Conservation (phyloP, 2,329 filamentous ascomycete species). For the Botrytis hyacinthi region DNA sequence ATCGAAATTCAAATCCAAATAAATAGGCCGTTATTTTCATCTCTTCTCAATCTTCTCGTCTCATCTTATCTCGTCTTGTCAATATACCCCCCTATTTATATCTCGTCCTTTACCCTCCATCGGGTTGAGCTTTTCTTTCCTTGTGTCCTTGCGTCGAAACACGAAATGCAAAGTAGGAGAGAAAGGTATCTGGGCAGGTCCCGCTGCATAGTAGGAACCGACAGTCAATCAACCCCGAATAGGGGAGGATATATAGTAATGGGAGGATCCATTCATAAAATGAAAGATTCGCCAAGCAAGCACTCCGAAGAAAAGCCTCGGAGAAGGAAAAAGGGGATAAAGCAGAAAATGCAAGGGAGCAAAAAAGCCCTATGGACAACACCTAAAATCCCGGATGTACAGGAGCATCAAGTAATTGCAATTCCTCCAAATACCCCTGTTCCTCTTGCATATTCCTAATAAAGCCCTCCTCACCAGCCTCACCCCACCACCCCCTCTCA, state of each 20-base stretch:
- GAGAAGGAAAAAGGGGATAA: not conserved
- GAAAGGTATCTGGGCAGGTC: not conserved
- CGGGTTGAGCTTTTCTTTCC: not conserved
- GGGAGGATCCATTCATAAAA: not conserved
- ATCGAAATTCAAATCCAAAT: not conserved
- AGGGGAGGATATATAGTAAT: not conserved
- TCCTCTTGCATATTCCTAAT: constrained; percentile 37
- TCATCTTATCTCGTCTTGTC: not conserved
- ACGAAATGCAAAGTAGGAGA: not conserved
- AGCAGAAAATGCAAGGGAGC: not conserved
- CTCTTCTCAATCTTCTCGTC: not conserved
- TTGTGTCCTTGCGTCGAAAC: not conserved
- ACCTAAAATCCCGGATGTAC: not conserved
- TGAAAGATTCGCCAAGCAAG: not conserved
- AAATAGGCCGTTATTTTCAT: not conserved
- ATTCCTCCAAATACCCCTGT: constrained; percentile 37
- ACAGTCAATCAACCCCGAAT: not conserved
- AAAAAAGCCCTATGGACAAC: not conserved
- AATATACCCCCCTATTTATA: not conserved
- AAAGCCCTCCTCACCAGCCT: constrained; percentile 36
- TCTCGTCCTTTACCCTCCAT: not conserved
- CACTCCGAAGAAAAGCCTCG: not conserved
- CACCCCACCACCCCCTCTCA: constrained; percentile 35
- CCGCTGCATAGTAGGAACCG: not conserved
- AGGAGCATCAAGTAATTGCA: constrained; percentile 30